Evolutionary conservation across 306 rosid species (phyloP), one percentile per base, ranked within the genome.

Genomic region (Vigna mungo): DNA sequence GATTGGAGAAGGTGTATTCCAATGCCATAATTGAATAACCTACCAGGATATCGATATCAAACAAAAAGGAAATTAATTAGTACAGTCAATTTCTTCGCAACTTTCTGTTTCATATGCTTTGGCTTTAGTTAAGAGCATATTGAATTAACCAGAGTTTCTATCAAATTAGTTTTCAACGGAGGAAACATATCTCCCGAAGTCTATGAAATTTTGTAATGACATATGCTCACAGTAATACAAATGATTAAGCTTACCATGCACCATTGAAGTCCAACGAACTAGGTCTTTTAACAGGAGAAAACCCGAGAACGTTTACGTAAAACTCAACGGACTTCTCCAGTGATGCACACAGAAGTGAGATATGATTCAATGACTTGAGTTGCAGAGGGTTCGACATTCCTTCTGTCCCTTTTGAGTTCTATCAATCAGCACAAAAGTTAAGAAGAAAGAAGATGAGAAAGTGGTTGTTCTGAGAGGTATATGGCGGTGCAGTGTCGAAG

Each of bases 1-100:
- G 90, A 82, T 82, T 93, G 96, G 41, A 91, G 88, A 9, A 88
- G 91, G 81, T 88, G 98, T 74, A 93, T 86, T 46, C 97, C 98
- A 72, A 93, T 84, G 25, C 97, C 95, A 81, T 87, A 86, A 71
- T 85, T 91, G 82, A 83, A 89, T 74, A 91, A 78, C 98, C 98
- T 93, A 46, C 47, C 59, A 80, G 21, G n/a, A 63, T n/a, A n/a
- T 34, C 76, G 54, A 76, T 61, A 44, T 39, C 55, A 77, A 65
- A 6, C 44, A 65, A 36, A 47, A 63, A 68, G 6, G 3, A 23
- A 47, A 25, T 53, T 54, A 69, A 14, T 30, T 4, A 30, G 34
- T 30, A 30, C 2, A 7, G 58, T 36, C 39, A 58, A 63, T 30
- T 48, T 69, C 27, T 10, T 13, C 9, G 16, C 78, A 14, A 56